These are phyloP conservation scores for Mucuna pruriens DNA, from an alignment of 306 rosid genomes.

Conservation along the genomic window DNA sequence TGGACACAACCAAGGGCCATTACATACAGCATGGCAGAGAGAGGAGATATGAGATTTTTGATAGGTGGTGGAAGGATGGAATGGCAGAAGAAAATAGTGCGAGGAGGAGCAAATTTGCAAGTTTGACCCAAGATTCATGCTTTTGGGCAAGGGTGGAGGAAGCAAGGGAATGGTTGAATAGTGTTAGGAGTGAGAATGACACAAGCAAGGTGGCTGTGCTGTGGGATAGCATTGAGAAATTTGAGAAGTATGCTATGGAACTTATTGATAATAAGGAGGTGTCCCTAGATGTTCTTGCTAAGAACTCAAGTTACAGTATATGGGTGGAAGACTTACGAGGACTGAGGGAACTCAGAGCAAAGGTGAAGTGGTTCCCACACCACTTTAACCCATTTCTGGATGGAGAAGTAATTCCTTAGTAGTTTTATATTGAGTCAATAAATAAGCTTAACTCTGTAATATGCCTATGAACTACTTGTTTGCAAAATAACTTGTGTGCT, in stretches of 20 bases:
- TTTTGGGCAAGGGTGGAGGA: constrained; percentile 92
- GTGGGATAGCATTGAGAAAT: constrained; percentile 57
- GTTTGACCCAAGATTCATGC: constrained; percentile 85
- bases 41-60: constrained; percentile 66
- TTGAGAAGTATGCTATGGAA: constrained; percentile 58
- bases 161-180: constrained; percentile 64
- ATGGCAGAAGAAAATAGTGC: constrained; percentile 30
- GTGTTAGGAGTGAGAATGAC: constrained; percentile 54
- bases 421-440: not conserved
- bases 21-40: constrained; percentile 71
- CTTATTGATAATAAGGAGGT: constrained; percentile 66
- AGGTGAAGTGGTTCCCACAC: constrained; percentile 29
- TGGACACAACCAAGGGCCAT: constrained; percentile 64
- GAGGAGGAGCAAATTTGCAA: constrained; percentile 67
- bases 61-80: constrained; percentile 74
- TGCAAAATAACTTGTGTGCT: constrained; percentile 3
- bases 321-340: constrained; percentile 59
- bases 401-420: constrained; percentile 46
- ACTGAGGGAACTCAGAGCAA: constrained; percentile 50
- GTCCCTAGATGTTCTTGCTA: constrained; percentile 66
- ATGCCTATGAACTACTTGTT: constrained; percentile 2
- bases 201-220: constrained; percentile 18
- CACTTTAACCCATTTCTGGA: constrained; percentile 35
- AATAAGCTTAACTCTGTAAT: not conserved
- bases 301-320: constrained; percentile 67